These are phyloP conservation scores for Chlorophyllum brunneum DNA, from an alignment of 768 basidiomycete species.

Conservation along the genomic window DNA sequence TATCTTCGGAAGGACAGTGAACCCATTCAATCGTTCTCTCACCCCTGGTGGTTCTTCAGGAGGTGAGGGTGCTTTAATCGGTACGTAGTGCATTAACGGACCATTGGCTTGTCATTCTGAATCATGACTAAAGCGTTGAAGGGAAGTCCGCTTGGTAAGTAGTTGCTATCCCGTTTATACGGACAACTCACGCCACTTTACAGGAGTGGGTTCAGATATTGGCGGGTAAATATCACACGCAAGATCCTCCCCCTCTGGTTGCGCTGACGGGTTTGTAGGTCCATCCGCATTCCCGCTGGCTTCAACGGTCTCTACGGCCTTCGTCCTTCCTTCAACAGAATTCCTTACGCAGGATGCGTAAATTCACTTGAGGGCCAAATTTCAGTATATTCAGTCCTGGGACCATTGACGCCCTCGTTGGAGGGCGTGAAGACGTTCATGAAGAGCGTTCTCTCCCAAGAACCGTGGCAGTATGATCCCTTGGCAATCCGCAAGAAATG, in stretches of 20 bases:
- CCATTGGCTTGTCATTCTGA: background rate
- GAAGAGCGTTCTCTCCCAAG: conserved; percentile 52
- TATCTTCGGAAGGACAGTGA: conserved; percentile 74
- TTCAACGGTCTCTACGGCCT: conserved; percentile 72
- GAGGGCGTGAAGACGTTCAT: conserved; percentile 63
- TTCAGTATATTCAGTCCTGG: conserved; percentile 66
- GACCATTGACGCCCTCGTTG: conserved; percentile 61
- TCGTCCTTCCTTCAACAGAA: conserved; percentile 61
- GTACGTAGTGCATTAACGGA: conserved; percentile 23
- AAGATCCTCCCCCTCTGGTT: background rate
- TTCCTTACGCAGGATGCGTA: conserved; percentile 65
- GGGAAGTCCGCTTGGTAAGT: conserved; percentile 40
- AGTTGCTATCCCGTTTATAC: background rate
- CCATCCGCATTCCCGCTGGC: conserved; percentile 64
- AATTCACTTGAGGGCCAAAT: conserved; percentile 73
- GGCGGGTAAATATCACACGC: conserved; percentile 56
- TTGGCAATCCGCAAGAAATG: conserved; percentile 53
- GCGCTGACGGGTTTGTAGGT: conserved; percentile 33
- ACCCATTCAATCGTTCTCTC: conserved; percentile 69
- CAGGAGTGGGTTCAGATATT: conserved; percentile 79
- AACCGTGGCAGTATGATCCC: conserved; percentile 70
- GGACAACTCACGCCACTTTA: conserved; percentile 19
- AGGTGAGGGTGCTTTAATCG: conserved; percentile 79
- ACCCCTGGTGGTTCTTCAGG: conserved; percentile 82
- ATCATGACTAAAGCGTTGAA: conserved; percentile 29